These are phyloP conservation scores for Dioscorea cayenensis DNA, from an alignment of 116 monocot genomes.

Conservation along the genomic window DNA sequence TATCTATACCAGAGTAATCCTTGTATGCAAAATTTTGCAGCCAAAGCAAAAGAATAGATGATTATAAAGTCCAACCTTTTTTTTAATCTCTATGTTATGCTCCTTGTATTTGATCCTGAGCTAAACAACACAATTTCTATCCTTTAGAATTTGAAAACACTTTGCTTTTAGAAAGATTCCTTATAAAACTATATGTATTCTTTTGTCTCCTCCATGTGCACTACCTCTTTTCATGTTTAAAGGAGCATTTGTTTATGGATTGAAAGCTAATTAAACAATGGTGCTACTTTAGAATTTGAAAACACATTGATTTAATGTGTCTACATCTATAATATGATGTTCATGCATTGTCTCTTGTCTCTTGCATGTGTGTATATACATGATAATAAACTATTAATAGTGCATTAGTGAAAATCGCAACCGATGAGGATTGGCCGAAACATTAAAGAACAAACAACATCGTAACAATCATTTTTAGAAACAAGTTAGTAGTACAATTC, in stretches of 20 bases:
- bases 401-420: neutral
- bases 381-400: neutral
- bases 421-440: too few species aligned
- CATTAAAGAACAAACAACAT: too few species aligned
- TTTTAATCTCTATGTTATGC: too few species aligned
- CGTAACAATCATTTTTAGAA: too few species aligned
- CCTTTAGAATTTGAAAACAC: too few species aligned
- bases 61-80: too few species aligned
- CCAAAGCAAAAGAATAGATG: too few species aligned
- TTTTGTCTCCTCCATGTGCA: constrained; percentile 1
- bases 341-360: neutral
- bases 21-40: too few species aligned
- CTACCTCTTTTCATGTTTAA: neutral
- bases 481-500: too few species aligned
- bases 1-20: too few species aligned
- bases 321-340: neutral
- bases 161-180: constrained; percentile 3
- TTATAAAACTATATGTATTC: neutral
- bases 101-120: too few species aligned
- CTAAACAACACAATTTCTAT: too few species aligned
- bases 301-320: neutral
- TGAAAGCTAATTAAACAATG: constrained; percentile 1
- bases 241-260: neutral
- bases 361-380: neutral
- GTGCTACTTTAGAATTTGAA: neutral